phyloP scores from a whole-genome alignment of 306 rosid genomes.

The Acacia acuminata region DNA sequence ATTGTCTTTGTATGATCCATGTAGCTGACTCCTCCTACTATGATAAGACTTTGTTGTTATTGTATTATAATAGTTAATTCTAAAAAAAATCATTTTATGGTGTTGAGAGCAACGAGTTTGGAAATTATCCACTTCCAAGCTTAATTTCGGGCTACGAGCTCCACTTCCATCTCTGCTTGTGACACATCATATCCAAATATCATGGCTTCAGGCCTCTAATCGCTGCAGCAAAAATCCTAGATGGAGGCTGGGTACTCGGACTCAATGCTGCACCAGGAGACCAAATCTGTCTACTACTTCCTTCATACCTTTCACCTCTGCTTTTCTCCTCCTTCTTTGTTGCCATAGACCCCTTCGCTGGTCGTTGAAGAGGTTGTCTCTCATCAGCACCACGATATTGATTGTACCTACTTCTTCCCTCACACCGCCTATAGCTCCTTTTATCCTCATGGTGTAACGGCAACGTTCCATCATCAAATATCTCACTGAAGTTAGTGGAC shows the following conservation, averaged over 20 bases:
- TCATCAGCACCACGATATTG: slow-evolving; percentile 28
- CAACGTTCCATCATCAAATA: slow-evolving; percentile 21
- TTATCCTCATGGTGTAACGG: slow-evolving; percentile 34
- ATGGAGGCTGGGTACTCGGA: background rate
- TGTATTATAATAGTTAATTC: no score
- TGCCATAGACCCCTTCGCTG: slow-evolving; percentile 37
- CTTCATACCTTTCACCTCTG: background rate
- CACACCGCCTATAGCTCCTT: slow-evolving; percentile 20
- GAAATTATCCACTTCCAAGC: background rate
- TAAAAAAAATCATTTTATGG: background rate
- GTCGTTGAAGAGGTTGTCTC: slow-evolving; percentile 43
- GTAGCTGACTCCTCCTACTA: no score
- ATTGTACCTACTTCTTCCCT: slow-evolving; percentile 39
- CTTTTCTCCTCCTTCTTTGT: background rate
- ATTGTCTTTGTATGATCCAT: no score
- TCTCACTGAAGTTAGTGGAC: slow-evolving; percentile 27
- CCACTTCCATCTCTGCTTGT: slow-evolving; percentile 5
- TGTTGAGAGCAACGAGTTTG: no score
- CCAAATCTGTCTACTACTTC: background rate
- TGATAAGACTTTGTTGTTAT: no score
- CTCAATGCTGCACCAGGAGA: background rate
- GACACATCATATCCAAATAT: slow-evolving; percentile 23
- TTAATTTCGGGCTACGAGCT: background rate
- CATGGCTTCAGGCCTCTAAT: slow-evolving; percentile 48
- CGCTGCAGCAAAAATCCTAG: slow-evolving; percentile 50